Evolutionary conservation across 176 grass and related monocot species (phyloP), one percentile per base, ranked within the genome.

Genomic region (Secale cereale): DNA sequence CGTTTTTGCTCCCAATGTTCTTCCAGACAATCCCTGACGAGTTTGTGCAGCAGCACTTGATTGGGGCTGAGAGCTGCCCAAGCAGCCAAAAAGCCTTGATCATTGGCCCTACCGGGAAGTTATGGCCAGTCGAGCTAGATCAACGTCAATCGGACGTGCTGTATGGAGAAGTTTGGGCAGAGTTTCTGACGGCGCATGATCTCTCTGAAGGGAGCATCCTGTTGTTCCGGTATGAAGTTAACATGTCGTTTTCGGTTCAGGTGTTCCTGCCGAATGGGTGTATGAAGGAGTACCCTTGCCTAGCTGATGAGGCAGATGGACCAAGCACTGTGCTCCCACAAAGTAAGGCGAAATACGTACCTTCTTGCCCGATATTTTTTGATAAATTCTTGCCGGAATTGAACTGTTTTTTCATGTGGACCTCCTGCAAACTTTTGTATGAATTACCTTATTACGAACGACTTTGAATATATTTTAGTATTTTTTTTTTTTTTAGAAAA

Each of bases 1-100:
- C 54, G 36, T 50, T 8, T 14, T 5, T 79, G 17, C 36, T 11
- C 10, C 6, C 25, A 26, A 64, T 28, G 3, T 65, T 81, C 3
- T 85, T 81, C 25, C 82, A 85, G 82, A 76, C 5, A 69, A 77
- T 89, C 30, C 87, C 82, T 81, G 28, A n/a, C 0, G 23, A 85
- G 62, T 89, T 89, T 46, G 77, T 85, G 48, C 70, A 85, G 71
- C 60, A 81, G 9, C 82, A 89, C 50, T n/a, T 81, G 62, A 61
- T 70, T n/a, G 50, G 60, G 12, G 28, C 37, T 77, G 78, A 36
- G 36, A 30, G 16, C 16, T 70, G 23, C 70, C 16, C 10, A 5
- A 89, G n/a, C 28, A 61, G 14, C 8, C 61, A 81, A 33, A 76
- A 69, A 2, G 70, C 78, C 70, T 62, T 70, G 37, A n/a, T 89